Percentiles rank a stretch among this genome's conserved stretches.
Evolutionary conservation across 1,284 basidiomycete genomes (phyloP).

Genomic region (Meira miltonrushii): DNA sequence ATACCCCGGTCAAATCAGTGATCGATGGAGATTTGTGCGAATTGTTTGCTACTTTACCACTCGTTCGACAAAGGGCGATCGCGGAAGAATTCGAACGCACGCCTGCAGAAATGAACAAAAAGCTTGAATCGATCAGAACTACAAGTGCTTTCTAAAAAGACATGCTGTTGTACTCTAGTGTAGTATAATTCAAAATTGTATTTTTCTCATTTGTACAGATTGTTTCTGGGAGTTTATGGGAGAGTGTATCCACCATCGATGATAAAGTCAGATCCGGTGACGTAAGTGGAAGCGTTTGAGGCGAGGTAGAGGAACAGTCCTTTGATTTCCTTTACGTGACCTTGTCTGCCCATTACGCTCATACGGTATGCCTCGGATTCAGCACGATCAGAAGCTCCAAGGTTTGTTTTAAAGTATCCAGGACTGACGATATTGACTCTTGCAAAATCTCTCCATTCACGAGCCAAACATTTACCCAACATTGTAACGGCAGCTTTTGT

Average conservation of each 20-base stretch:
- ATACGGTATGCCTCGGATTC: conserved; percentile 28
- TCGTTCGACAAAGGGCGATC: conserved; percentile 33
- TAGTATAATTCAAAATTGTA: too few relatives aligned
- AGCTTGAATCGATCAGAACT: conserved; percentile 42
- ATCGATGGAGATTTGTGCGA: conserved; percentile 50
- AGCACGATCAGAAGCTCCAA: conserved; percentile 34
- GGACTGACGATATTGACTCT: conserved; percentile 52
- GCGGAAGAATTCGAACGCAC: conserved; percentile 46
- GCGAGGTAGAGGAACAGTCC: conserved; percentile 44
- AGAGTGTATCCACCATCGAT: conserved; percentile 44
- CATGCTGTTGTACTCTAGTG: neutral
- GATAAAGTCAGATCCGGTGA: conserved; percentile 33
- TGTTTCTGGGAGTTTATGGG: conserved; percentile 1
- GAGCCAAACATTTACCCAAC: conserved; percentile 34
- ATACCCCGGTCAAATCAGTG: conserved; percentile 57
- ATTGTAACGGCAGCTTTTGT: conserved; percentile 44
- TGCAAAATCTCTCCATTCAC: conserved; percentile 48
- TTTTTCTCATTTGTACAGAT: too few relatives aligned
- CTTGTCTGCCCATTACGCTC: conserved; percentile 40
- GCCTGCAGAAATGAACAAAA: conserved; percentile 47
- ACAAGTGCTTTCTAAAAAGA: conserved; percentile 15
- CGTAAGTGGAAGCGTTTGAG: conserved; percentile 30
- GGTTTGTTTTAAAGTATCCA: conserved; percentile 47
- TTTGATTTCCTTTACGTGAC: conserved; percentile 48
- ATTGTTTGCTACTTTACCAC: conserved; percentile 34